Percentiles rank a stretch among this genome's conserved stretches.
phyloP scores from a whole-genome alignment of 106 monocot genomes.

The Posidonia australis region DNA sequence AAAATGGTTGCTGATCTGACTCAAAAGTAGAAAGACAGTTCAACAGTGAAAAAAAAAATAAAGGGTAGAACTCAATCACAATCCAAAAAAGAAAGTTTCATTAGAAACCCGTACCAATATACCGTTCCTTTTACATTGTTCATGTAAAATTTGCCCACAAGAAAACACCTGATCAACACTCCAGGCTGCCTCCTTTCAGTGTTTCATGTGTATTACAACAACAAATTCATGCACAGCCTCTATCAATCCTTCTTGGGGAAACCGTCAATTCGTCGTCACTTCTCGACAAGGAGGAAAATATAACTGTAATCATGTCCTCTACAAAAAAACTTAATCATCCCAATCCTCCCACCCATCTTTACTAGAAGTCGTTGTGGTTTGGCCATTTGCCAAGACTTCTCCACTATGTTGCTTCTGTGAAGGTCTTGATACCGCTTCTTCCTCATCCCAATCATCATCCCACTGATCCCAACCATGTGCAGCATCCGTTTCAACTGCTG shows the following conservation, averaged over 20 bases:
- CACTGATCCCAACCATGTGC: constrained; percentile 52
- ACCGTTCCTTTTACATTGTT: not conserved
- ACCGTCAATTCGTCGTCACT: not conserved
- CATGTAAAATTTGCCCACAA: not conserved
- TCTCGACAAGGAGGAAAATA: not conserved
- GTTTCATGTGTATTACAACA: not conserved
- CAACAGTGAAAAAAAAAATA: no score
- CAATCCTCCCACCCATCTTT: constrained; percentile 70
- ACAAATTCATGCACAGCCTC: not conserved
- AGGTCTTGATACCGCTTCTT: constrained; percentile 25
- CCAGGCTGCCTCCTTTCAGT: no score
- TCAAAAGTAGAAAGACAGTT: no score
- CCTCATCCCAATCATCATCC: constrained; percentile 76
- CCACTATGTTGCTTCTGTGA: constrained; percentile 3
- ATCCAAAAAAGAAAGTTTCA: no score
- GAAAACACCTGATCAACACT: not conserved
- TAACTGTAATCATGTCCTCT: not conserved
- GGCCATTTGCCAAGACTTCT: constrained; percentile 30
- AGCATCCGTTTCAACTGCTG: constrained; percentile 4
- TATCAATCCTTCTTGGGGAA: not conserved
- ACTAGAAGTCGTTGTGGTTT: constrained; percentile 28
- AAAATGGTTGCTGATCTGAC: no score
- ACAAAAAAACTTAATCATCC: constrained; percentile 39
- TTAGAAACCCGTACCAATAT: not conserved
- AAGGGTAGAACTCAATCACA: no score